Evolutionary conservation across 441 rosid species (phyloP).

Genomic region (Arabidopsis lyrata): DNA sequence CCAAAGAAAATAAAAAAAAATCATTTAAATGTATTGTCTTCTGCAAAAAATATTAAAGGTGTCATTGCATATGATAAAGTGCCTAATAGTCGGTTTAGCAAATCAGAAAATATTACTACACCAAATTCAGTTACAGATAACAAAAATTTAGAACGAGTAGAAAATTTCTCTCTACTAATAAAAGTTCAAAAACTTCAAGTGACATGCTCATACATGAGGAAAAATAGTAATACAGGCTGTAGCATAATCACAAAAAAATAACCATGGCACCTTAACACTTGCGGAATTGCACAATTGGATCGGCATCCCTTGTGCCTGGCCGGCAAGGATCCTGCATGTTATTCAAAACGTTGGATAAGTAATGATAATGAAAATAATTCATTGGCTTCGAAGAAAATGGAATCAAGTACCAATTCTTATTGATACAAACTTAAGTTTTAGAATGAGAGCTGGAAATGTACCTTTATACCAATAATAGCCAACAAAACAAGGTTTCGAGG

Average conservation of each 20-base stretch:
- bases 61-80: background rate
- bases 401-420: background rate
- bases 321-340: slow-evolving; percentile 86
- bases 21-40: background rate
- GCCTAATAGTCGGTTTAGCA: slow-evolving; percentile 1
- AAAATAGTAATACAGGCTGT: background rate
- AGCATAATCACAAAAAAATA: too few species aligned
- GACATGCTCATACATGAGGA: slow-evolving; percentile 2
- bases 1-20: background rate
- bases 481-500: slow-evolving; percentile 72
- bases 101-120: slow-evolving; percentile 2
- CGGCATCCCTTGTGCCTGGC: slow-evolving; percentile 64
- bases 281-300: slow-evolving; percentile 64
- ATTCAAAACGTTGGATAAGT: slow-evolving; percentile 1
- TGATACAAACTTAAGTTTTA: background rate
- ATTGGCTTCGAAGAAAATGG: background rate
- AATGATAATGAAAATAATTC: background rate
- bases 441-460: slow-evolving; percentile 34
- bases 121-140: slow-evolving; percentile 20
- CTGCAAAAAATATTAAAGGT: background rate
- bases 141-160: background rate
- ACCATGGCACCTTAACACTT: slow-evolving; percentile 70
- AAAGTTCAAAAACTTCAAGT: background rate
- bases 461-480: slow-evolving; percentile 93
- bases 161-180: slow-evolving; percentile 18